These are phyloP conservation scores for Saturnispora sanitii DNA, from an alignment of 805 yeast genomes.

Conservation along the genomic window DNA sequence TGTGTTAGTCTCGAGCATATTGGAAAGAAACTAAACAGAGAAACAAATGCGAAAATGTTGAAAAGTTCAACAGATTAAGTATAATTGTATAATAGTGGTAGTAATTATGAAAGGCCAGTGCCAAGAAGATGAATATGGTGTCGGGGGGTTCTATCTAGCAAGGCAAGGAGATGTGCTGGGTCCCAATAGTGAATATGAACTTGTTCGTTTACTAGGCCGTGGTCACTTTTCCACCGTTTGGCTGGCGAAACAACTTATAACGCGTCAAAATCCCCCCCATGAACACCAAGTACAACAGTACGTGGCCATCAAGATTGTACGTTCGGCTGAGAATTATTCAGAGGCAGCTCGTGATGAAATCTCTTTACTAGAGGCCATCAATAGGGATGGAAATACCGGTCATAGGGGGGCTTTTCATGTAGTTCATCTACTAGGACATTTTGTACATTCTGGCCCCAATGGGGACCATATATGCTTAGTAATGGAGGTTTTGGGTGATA, in stretches of 20 bases:
- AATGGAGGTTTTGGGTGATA: constrained; percentile 56
- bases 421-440: constrained; percentile 45
- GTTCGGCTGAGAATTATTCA: constrained; percentile 41
- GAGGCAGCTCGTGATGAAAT: constrained; percentile 64
- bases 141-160: constrained; percentile 61
- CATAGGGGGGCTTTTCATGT: constrained; percentile 46
- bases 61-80: no score
- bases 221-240: constrained; percentile 69
- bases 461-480: constrained; percentile 61
- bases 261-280: no score
- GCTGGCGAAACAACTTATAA: no score
- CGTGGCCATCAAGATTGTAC: constrained; percentile 55
- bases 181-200: constrained; percentile 32
- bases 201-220: constrained; percentile 56
- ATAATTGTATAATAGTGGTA: no score
- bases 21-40: constrained; percentile 7
- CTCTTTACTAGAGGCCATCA: constrained; percentile 32
- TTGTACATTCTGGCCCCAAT: constrained; percentile 48
- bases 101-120: constrained; percentile 39
- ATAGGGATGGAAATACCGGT: constrained; percentile 22
- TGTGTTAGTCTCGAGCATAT: constrained; percentile 5
- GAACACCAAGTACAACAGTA: no score
- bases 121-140: constrained; percentile 39
- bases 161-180: constrained; percentile 45
- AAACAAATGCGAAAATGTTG: constrained; percentile 3